A percentile compares a stretch with the other conserved stretches of the same genome.
These are phyloP conservation scores for Citrus cavaleriei DNA, from an alignment of 345 rosid species.

Conservation along the genomic window DNA sequence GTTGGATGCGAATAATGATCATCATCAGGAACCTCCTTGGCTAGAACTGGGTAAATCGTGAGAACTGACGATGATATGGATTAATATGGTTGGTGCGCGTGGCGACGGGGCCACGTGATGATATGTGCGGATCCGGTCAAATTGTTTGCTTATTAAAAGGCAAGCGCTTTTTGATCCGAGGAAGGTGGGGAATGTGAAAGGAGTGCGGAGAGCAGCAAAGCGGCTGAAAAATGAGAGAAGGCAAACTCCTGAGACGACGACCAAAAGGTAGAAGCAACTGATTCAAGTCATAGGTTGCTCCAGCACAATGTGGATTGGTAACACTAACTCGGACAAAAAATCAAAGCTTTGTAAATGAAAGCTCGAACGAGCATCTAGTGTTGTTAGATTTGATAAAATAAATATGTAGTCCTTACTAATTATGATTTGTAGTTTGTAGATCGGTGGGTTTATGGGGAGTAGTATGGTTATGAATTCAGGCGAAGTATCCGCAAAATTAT, in stretches of 20 bases:
- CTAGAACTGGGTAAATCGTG: slow-evolving; percentile 59
- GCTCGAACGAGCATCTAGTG: no score
- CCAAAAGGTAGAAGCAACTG: neutral
- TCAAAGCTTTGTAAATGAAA: neutral
- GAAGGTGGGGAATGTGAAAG: neutral
- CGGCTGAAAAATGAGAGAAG: neutral
- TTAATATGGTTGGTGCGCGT: no score
- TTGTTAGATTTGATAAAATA: no score
- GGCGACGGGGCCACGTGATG: neutral
- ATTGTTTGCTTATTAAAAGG: neutral
- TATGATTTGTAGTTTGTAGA: no score
- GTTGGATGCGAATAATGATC: slow-evolving; percentile 40
- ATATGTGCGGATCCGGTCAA: neutral
- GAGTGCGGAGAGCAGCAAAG: neutral
- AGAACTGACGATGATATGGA: neutral
- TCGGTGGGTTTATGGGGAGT: no score
- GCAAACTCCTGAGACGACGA: neutral
- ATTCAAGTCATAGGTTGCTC: neutral
- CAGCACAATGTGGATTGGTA: neutral
- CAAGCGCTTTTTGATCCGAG: neutral
- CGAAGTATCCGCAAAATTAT: no score
- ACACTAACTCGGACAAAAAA: no score
- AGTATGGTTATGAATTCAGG: no score
- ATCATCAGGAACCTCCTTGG: slow-evolving; percentile 46
- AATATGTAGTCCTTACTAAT: no score